A percentile compares a stretch with the other conserved stretches of the same genome.
Evolutionary conservation across 805 yeast genomes (phyloP).

Genomic region (Candida schatavii): DNA sequence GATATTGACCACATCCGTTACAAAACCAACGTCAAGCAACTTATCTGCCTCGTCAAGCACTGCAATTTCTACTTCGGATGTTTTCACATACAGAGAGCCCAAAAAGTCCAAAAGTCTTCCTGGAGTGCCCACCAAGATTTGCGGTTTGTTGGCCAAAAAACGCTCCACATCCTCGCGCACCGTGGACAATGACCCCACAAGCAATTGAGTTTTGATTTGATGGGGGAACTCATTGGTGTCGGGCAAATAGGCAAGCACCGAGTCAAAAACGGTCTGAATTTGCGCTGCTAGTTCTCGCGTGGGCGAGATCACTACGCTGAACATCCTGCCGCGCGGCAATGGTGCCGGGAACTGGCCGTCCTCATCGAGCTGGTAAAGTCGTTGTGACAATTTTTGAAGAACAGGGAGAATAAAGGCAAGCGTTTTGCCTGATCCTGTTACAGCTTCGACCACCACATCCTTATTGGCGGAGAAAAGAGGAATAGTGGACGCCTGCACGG

Average conservation of each 20-base stretch:
- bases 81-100: slow-evolving; percentile 53
- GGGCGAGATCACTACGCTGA: slow-evolving; percentile 72
- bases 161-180: slow-evolving; percentile 69
- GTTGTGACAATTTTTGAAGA: slow-evolving; percentile 56
- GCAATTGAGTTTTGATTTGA: slow-evolving; percentile 52
- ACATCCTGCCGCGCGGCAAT: slow-evolving; percentile 61
- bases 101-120: slow-evolving; percentile 82
- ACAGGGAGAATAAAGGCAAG: slow-evolving; percentile 85
- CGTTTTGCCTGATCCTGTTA: slow-evolving; percentile 98
- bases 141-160: slow-evolving; percentile 58
- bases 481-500: slow-evolving; percentile 93
- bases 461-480: slow-evolving; percentile 81
- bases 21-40: slow-evolving; percentile 74
- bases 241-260: slow-evolving; percentile 57
- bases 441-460: slow-evolving; percentile 96
- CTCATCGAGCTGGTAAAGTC: slow-evolving; percentile 20
- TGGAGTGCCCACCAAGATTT: slow-evolving; percentile 86
- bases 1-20: slow-evolving; percentile 63
- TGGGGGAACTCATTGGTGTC: slow-evolving; percentile 6
- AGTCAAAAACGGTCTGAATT: slow-evolving; percentile 63
- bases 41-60: slow-evolving; percentile 94
- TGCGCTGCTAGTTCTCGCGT: slow-evolving; percentile 70
- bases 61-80: slow-evolving; percentile 64
- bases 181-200: slow-evolving; percentile 62
- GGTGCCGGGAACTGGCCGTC: slow-evolving; percentile 20